Base-by-base conservation (phyloP, 1,284 basidiomycete species). In the Porodaedalea pini region DNA sequence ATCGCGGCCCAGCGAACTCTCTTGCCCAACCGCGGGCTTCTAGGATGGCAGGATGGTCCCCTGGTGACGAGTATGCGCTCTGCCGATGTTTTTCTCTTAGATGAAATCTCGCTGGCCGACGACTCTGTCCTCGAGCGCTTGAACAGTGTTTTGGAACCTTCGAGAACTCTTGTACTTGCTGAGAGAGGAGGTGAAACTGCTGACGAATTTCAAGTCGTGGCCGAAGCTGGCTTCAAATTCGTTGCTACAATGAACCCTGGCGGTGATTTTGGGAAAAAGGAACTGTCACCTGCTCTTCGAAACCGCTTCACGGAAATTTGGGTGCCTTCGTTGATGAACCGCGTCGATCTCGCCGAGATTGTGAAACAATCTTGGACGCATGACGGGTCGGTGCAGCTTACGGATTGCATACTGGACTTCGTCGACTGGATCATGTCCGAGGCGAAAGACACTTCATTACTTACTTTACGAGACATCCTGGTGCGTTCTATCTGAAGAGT, bases 261-360 rank as follows among this genome's bases (percentile, higher is more conserved):
- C 34, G 97, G 97, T 36, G 97, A 99, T 70, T 99, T 97, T 66
- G 97, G 97, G 39, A 99, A 99, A 77, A 99, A 99, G 70, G 97
- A 99, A 69, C 78, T 99, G 2, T 98, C 95, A 0, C 96, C 96
- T 27, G 97, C 97, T 0, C 78, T 99, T 45, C 85, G 97, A 25
- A 99, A 99, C 73, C 87, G 97, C 13, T 99, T 99, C 74, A 99
- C 97, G 8, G 97, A 99, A 70, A 97, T 99, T 43, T 99, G 95
- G 95, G 97, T 99, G 0, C 96, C 97, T 2, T 78, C 88, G 11
- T 83, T 99, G 39, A 85, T 92, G 58, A 79, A 87, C 60, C 79
- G 86, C 27, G 69, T 69, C 4, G 97, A 99, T 69, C 74, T 97
- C 23, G 75, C 85, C 56, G 80, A 90, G 65, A 98, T 99, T 64